A percentile compares a stretch with the other conserved stretches of the same genome.
These are phyloP conservation scores for Echria macrotheca DNA, from an alignment of 495 filamentous ascomycete genomes.

Conservation along the genomic window DNA sequence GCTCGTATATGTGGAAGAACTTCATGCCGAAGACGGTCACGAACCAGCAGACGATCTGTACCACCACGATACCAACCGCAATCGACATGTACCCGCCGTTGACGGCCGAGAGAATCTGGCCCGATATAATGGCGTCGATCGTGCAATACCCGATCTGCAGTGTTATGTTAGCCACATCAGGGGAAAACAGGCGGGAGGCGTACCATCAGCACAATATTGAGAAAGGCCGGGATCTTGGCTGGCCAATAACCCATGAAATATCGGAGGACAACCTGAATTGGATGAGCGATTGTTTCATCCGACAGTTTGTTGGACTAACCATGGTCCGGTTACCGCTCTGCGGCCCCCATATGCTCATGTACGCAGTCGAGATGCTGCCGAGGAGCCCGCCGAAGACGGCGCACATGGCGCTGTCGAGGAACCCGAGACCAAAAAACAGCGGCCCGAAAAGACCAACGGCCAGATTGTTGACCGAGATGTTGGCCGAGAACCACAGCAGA, in stretches of 20 bases:
- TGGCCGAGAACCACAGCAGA: constrained; percentile 10
- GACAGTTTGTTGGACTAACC: not conserved
- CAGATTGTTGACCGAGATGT: constrained; percentile 5
- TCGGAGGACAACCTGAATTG: constrained; percentile 54
- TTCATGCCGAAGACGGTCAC: constrained; percentile 70
- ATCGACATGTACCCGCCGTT: constrained; percentile 59
- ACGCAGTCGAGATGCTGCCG: constrained; percentile 2
- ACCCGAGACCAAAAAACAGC: constrained; percentile 6
- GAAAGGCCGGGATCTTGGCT: constrained; percentile 62
- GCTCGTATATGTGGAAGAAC: constrained; percentile 66
- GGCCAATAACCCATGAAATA: constrained; percentile 82
- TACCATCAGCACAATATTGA: constrained; percentile 68
- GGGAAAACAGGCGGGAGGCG: too few species aligned
- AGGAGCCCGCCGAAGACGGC: constrained; percentile 4
- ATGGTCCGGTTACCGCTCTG: constrained; percentile 9
- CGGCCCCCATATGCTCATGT: constrained; percentile 5
- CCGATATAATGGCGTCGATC: constrained; percentile 65
- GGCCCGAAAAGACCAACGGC: constrained; percentile 5
- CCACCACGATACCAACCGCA: constrained; percentile 67
- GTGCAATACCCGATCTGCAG: constrained; percentile 67
- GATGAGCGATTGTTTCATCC: too few species aligned
- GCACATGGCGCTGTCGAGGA: constrained; percentile 4
- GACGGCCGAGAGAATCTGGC: constrained; percentile 70
- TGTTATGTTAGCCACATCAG: too few species aligned
- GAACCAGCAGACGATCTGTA: constrained; percentile 59